Evolutionary conservation across 495 filamentous ascomycete species (phyloP), one percentile per base, ranked within the genome.

Genomic region (Trichoderma parareesei): DNA sequence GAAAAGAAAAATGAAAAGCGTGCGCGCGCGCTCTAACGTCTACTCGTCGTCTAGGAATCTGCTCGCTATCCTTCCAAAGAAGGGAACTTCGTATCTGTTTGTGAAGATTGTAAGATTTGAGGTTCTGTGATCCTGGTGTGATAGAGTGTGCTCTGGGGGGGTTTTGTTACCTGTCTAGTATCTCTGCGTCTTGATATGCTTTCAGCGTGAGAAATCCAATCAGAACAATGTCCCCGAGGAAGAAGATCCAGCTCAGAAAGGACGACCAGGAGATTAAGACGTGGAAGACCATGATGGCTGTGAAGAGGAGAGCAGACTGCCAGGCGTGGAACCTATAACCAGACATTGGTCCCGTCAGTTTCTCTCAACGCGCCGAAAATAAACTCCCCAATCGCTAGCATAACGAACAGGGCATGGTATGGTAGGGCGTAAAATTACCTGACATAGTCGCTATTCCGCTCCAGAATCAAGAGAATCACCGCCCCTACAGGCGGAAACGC

Each of bases 391-490:
- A 27, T 27, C 27, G 27, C 11, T 44, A 14, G 4, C 4, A 16
- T 6, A 18, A 62, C 11, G 13, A 62, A 40, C 37, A 11, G n/a
- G 18, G 33, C 16, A 38, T 59, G 53, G 16, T 33, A 20, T 18
- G 18, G 48, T 5, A 35, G 2, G 11, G 10, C 14, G 37, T 14
- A 3, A 35, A 84, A 86, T 60, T 74, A 96, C 91, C 94, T 80
- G 44, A 98, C 94, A 73, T 96, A 98, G 76, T 98, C 94, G 69
- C 92, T 97, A 82, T 94, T 93, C 69, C 91, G 84, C 82, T 98
- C 94, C 65, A 92, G 68, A 68, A 98, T 81, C 67, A 98, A 73
- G 71, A 98, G 74, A 67, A 96, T 75, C 11, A 97, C 90, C 38
- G 87, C 90, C 38, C 93, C 94, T 0, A 92, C 86, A 16, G 94